These are phyloP conservation scores for Cladophialophora carrionii DNA, from an alignment of 2,329 filamentous ascomycete genomes.

Conservation along the genomic window DNA sequence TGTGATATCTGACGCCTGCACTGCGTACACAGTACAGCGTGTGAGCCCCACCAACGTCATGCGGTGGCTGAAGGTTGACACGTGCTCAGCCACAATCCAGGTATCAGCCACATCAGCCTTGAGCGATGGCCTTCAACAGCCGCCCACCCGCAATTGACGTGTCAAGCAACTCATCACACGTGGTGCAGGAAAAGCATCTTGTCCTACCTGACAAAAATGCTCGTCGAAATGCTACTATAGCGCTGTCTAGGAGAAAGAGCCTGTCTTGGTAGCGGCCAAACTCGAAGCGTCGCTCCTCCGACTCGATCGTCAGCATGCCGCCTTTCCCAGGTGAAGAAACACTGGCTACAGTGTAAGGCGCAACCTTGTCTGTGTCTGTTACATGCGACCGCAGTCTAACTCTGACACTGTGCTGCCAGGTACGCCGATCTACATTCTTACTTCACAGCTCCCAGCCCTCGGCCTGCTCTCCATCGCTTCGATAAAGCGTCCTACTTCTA, in stretches of 20 bases:
- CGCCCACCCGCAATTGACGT: not conserved
- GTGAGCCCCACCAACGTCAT: not conserved
- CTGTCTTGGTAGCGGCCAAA: not conserved
- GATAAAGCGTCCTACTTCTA: slow-evolving; percentile 68
- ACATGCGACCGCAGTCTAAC: slow-evolving; percentile 7
- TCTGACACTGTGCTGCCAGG: slow-evolving; percentile 44
- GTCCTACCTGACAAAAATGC: not conserved
- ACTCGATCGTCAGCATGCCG: slow-evolving; percentile 46
- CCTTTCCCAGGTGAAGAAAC: slow-evolving; percentile 52
- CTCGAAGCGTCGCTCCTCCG: not conserved
- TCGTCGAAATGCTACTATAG: not conserved
- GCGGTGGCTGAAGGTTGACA: slow-evolving; percentile 4
- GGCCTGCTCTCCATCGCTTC: slow-evolving; percentile 64
- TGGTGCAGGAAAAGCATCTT: not conserved
- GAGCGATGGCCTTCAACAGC: not conserved
- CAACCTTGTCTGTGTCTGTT: not conserved
- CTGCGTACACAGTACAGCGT: not conserved
- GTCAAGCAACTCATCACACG: not conserved
- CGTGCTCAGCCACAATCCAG: slow-evolving; percentile 6
- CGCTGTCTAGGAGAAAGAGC: not conserved
- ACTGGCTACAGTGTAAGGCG: slow-evolving; percentile 52
- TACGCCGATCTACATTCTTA: slow-evolving; percentile 68
- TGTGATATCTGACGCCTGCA: not conserved
- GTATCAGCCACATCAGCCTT: not conserved
- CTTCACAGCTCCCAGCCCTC: slow-evolving; percentile 60